Conservation (phyloP, 495 filamentous ascomycete species). For the Podospora anserina region DNA sequence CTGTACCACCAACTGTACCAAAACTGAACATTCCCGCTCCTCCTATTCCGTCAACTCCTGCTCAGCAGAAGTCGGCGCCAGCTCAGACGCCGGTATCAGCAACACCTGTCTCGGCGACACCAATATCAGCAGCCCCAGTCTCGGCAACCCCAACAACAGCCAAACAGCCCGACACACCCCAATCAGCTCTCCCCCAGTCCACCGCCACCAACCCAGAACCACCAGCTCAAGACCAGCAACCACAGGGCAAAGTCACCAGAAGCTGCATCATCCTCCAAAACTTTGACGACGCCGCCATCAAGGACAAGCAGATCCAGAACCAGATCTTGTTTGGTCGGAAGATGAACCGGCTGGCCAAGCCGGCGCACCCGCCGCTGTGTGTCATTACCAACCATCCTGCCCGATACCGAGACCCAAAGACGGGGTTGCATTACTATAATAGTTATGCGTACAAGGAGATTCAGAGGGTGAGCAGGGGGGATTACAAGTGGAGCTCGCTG, state of each 20-base stretch:
- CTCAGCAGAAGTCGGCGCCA: neutral
- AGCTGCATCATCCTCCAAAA: conserved; percentile 57
- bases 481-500: conserved; percentile 72
- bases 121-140: conserved; percentile 18
- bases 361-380: conserved; percentile 54
- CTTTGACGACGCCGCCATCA: conserved; percentile 52
- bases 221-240: conserved; percentile 15
- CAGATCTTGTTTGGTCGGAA: conserved; percentile 52
- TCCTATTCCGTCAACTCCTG: conserved; percentile 10
- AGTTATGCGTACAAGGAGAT: conserved; percentile 72
- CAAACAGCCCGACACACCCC: conserved; percentile 19
- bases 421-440: conserved; percentile 72
- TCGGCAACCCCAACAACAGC: conserved; percentile 11
- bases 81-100: neutral
- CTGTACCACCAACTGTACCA: conserved; percentile 11
- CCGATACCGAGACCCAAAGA: conserved; percentile 71
- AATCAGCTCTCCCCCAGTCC: neutral
- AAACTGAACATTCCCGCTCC: conserved; percentile 15
- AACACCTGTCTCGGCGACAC: conserved; percentile 9
- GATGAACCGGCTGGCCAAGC: conserved; percentile 53
- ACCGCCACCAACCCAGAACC: conserved; percentile 15
- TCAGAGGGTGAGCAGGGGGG: conserved; percentile 59
- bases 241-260: conserved; percentile 39
- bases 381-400: conserved; percentile 78
- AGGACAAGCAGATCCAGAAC: conserved; percentile 53